A percentile compares a stretch with the other conserved stretches of the same genome.
Conservation (phyloP, 768 basidiomycete genomes). For the Naganishia randhawae region DNA sequence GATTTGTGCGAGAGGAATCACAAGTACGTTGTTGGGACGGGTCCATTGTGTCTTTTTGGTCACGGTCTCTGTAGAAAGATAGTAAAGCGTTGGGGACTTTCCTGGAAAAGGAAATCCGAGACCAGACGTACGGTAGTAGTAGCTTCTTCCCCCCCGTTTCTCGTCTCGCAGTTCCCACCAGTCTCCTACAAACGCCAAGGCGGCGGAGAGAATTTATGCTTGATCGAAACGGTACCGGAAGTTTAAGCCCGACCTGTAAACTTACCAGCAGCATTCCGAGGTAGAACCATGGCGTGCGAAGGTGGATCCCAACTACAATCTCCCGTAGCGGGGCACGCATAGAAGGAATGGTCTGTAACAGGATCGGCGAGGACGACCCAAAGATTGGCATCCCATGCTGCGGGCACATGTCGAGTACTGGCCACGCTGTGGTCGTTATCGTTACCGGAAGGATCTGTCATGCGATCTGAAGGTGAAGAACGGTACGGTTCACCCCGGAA, state of each 20-base stretch:
- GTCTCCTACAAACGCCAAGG: conserved; percentile 70
- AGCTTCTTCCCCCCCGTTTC: conserved; percentile 73
- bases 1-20: conserved; percentile 67
- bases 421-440: conserved; percentile 5
- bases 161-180: conserved; percentile 88
- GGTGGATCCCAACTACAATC: conserved; percentile 92
- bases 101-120: background rate
- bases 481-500: background rate
- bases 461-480: background rate
- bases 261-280: conserved; percentile 54
- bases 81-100: background rate
- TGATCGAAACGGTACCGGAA: too few species aligned
- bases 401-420: conserved; percentile 18
- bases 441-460: background rate
- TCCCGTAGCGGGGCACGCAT: conserved; percentile 86
- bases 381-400: conserved; percentile 76
- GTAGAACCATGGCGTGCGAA: conserved; percentile 69
- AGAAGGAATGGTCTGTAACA: conserved; percentile 68
- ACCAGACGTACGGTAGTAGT: conserved; percentile 72
- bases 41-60: conserved; percentile 90
- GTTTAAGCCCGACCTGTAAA: background rate
- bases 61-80: conserved; percentile 49
- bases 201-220: background rate
- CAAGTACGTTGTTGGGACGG: conserved; percentile 70
- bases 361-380: conserved; percentile 94